These are phyloP conservation scores for Marchantia polymorpha DNA, from an alignment of 225 moss, liverwort and hornwort species.

Conservation along the genomic window DNA sequence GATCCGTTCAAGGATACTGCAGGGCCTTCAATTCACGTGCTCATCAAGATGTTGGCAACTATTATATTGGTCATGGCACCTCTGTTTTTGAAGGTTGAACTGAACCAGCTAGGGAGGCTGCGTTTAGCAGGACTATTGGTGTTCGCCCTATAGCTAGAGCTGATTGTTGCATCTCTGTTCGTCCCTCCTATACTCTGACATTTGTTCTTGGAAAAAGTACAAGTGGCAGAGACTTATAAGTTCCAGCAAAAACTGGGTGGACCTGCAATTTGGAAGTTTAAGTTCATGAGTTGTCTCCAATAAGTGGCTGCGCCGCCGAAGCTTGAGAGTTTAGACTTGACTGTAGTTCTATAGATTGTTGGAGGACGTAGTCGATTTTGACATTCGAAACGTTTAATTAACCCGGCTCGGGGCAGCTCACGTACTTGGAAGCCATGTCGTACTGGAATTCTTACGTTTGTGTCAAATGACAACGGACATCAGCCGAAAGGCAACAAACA, in stretches of 20 bases:
- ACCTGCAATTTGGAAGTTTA: not conserved
- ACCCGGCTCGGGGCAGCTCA: slow-evolving; percentile 13
- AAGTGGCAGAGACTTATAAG: not conserved
- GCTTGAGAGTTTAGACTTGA: slow-evolving; percentile 1
- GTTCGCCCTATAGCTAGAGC: not conserved
- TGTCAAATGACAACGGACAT: slow-evolving; percentile 25
- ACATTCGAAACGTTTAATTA: slow-evolving; percentile 7
- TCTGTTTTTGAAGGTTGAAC: slow-evolving; percentile 74
- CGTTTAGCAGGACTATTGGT: not conserved
- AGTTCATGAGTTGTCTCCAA: slow-evolving; percentile 6
- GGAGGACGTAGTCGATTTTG: slow-evolving; percentile 25
- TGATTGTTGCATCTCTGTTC: slow-evolving; percentile 2
- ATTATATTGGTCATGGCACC: slow-evolving; percentile 98
- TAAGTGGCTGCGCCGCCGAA: slow-evolving; percentile 9
- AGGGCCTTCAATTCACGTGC: slow-evolving; percentile 93
- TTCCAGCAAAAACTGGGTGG: not conserved
- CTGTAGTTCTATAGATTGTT: slow-evolving; percentile 13
- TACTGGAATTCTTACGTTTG: not conserved
- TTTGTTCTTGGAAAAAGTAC: not conserved
- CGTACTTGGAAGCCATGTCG: slow-evolving; percentile 9
- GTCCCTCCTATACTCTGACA: slow-evolving; percentile 5
- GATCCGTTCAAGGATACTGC: slow-evolving; percentile 99
- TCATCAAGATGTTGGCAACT: slow-evolving; percentile 97
- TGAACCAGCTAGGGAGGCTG: not conserved
- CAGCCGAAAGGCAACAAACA: slow-evolving; percentile 1